phyloP scores from a whole-genome alignment of 495 filamentous ascomycete species.

The Lasiosphaeria hispida region DNA sequence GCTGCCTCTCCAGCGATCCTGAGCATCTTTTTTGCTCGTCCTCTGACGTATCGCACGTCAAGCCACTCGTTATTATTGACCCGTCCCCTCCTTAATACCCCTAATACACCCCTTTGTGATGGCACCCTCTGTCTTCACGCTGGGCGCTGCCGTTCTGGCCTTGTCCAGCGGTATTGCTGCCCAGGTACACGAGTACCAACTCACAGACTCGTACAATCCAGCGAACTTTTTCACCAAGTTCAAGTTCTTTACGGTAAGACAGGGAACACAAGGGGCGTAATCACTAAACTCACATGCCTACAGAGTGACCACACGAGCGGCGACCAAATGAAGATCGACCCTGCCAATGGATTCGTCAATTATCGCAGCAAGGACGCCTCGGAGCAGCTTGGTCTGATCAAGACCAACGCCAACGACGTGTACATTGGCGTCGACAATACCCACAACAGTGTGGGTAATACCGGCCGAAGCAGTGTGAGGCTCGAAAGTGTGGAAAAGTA shows the following conservation, averaged over 20 bases:
- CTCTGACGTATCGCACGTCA: conserved; percentile 50
- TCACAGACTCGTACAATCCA: conserved; percentile 45
- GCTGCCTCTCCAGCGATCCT: conserved; percentile 26
- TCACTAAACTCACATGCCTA: not conserved
- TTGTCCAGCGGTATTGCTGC: conserved; percentile 33
- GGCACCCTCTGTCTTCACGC: conserved; percentile 43
- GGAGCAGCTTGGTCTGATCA: conserved; percentile 54
- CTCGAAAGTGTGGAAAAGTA: conserved; percentile 65
- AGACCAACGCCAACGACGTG: conserved; percentile 42
- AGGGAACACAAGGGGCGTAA: not conserved
- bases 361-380: conserved; percentile 59
- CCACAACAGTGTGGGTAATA: conserved; percentile 13
- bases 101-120: conserved; percentile 29
- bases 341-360: conserved; percentile 64
- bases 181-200: conserved; percentile 30
- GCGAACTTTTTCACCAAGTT: conserved; percentile 55
- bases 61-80: conserved; percentile 38
- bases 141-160: conserved; percentile 39
- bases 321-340: conserved; percentile 45
- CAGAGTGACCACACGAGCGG: conserved; percentile 11
- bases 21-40: conserved; percentile 42
- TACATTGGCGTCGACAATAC: conserved; percentile 49
- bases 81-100: conserved; percentile 22
- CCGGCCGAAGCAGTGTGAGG: conserved; percentile 64
- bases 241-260: conserved; percentile 44